Conservation (phyloP, 768 basidiomycete species). For the Paxillus ammoniavirescens region DNA sequence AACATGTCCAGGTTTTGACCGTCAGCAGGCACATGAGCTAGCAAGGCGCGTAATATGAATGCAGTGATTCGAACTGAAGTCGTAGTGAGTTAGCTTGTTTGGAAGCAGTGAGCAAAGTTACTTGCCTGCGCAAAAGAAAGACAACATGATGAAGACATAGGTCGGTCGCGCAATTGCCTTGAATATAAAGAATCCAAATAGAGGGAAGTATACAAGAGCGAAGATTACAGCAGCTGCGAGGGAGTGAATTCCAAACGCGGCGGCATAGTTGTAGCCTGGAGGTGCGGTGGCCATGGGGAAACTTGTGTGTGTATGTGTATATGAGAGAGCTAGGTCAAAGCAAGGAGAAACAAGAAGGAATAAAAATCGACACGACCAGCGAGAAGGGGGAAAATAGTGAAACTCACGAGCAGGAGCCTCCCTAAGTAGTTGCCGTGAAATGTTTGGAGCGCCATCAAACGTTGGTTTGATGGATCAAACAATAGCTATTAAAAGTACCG, state of each 20-base stretch:
- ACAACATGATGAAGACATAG: conserved; percentile 21
- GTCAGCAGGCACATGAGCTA: conserved; percentile 16
- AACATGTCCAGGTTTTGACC: conserved; percentile 20
- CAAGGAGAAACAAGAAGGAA: background rate
- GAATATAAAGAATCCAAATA: conserved; percentile 15
- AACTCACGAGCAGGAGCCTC: no score
- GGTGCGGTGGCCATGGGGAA: conserved; percentile 6
- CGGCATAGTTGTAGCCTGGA: conserved; percentile 15
- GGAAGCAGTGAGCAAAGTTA: background rate
- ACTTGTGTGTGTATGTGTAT: background rate
- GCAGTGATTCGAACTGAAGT: conserved; percentile 15
- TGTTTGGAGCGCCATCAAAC: no score
- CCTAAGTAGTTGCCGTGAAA: no score
- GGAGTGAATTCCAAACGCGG: conserved; percentile 18
- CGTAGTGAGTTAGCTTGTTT: background rate
- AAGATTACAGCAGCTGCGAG: conserved; percentile 28
- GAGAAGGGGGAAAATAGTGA: background rate
- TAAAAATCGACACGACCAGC: background rate
- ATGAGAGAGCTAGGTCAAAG: background rate
- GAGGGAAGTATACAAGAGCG: conserved; percentile 19
- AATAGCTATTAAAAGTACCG: no score
- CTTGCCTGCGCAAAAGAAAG: conserved; percentile 29
- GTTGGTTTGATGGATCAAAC: no score
- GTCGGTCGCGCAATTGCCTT: conserved; percentile 14
- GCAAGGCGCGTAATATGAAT: conserved; percentile 16